Conservation (phyloP, 306 rosid genomes). For the Acacia crassicarpa region DNA sequence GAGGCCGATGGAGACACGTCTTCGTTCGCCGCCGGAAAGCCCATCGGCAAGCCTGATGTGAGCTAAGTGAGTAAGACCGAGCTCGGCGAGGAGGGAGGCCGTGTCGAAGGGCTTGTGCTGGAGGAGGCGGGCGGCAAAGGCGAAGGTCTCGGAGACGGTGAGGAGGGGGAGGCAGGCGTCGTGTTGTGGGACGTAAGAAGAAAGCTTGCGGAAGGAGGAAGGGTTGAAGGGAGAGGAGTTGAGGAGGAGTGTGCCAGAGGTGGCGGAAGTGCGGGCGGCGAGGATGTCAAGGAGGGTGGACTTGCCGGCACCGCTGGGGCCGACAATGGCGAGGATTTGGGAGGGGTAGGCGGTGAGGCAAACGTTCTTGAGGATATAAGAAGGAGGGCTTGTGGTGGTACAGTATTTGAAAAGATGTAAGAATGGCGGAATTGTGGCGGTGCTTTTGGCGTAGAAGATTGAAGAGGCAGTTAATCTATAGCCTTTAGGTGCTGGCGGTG, state of each 20-base stretch:
- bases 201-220: slow-evolving; percentile 79
- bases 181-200: slow-evolving; percentile 91
- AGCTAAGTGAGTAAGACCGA: slow-evolving; percentile 62
- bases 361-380: slow-evolving; percentile 67
- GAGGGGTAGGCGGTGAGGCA: slow-evolving; percentile 71
- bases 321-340: slow-evolving; percentile 82
- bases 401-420: slow-evolving; percentile 55
- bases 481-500: slow-evolving; percentile 40
- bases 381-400: slow-evolving; percentile 41
- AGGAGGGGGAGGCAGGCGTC: slow-evolving; percentile 78
- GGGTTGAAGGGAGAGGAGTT: slow-evolving; percentile 72
- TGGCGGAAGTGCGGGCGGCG: slow-evolving; percentile 69
- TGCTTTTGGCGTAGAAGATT: slow-evolving; percentile 71
- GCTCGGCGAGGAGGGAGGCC: slow-evolving; percentile 60
- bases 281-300: slow-evolving; percentile 92
- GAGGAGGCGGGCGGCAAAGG: slow-evolving; percentile 74
- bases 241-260: slow-evolving; percentile 60
- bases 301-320: slow-evolving; percentile 96
- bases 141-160: slow-evolving; percentile 83
- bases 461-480: slow-evolving; percentile 69
- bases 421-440: slow-evolving; percentile 36
- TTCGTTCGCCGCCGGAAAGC: slow-evolving; percentile 78
- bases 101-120: slow-evolving; percentile 48
- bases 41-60: slow-evolving; percentile 62
- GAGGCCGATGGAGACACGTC: slow-evolving; percentile 81